These are phyloP conservation scores for Pseudogymnoascus sp. DNA, from an alignment of 2,329 filamentous ascomycete species.

Conservation along the genomic window DNA sequence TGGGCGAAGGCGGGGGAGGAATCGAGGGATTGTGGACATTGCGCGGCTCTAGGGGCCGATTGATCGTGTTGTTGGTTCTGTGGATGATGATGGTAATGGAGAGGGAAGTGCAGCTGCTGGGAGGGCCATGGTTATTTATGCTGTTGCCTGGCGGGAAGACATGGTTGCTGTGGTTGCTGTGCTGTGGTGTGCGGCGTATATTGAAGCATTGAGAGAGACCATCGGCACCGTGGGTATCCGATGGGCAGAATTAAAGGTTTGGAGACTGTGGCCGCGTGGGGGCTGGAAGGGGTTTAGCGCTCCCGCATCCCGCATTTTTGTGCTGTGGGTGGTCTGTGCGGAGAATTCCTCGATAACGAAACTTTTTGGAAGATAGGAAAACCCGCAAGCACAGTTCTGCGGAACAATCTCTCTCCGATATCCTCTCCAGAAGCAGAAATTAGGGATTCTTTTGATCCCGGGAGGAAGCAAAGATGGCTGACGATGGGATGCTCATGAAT, in stretches of 20 bases:
- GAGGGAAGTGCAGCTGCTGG: not conserved
- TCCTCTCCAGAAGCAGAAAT: not conserved
- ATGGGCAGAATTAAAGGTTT: not conserved
- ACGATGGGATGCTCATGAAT: constrained; percentile 92
- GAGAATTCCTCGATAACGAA: constrained; percentile 14
- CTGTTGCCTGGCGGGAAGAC: not conserved
- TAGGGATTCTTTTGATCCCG: not conserved
- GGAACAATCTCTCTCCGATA: not conserved
- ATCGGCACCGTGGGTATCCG: not conserved
- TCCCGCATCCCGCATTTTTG: constrained; percentile 14
- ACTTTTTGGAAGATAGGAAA: constrained; percentile 13
- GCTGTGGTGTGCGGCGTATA: constrained; percentile 28
- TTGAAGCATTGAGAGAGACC: constrained; percentile 17
- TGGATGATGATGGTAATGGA: not conserved
- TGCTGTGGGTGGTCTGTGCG: constrained; percentile 13
- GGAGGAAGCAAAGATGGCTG: constrained; percentile 59
- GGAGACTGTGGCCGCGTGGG: not conserved
- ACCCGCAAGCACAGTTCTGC: not conserved
- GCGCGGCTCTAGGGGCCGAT: not conserved
- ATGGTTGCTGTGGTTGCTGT: not conserved
- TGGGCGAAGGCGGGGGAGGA: not conserved
- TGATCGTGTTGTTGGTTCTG: not conserved
- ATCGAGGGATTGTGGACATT: not conserved
- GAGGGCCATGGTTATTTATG: not conserved
- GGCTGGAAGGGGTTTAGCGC: constrained; percentile 14